Evolutionary conservation across 2,329 filamentous ascomycete genomes (phyloP).

Genomic region (Proliferodiscus dingleyae): DNA sequence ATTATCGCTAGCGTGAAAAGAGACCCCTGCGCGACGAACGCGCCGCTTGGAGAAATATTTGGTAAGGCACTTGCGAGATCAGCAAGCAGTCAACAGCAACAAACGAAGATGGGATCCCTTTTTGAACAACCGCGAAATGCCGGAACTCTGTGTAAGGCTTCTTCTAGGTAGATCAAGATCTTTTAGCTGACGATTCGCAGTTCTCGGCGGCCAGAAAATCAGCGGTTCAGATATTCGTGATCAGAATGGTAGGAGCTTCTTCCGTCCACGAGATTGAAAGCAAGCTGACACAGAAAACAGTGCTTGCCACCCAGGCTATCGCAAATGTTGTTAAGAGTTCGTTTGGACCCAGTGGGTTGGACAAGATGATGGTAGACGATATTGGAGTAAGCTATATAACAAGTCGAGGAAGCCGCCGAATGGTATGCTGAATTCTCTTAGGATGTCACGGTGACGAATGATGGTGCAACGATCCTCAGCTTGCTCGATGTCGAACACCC

Average conservation of each 20-base stretch:
- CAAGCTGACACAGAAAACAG: slow-evolving; percentile 40
- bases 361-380: slow-evolving; percentile 99
- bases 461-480: slow-evolving; percentile 93
- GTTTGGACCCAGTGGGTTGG: slow-evolving; percentile 91
- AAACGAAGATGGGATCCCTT: slow-evolving; percentile 73
- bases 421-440: slow-evolving; percentile 33
- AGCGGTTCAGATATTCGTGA: slow-evolving; percentile 94
- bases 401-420: slow-evolving; percentile 1
- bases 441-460: slow-evolving; percentile 98
- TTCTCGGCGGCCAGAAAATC: slow-evolving; percentile 96
- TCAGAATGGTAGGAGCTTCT: slow-evolving; percentile 74
- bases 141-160: slow-evolving; percentile 74
- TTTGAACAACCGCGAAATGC: slow-evolving; percentile 90
- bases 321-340: slow-evolving; percentile 99
- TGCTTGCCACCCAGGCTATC: slow-evolving; percentile 92
- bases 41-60: slow-evolving; percentile 1
- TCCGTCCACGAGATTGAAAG: slow-evolving; percentile 5
- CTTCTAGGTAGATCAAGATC: neutral
- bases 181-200: slow-evolving; percentile 37
- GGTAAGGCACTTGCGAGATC: slow-evolving; percentile 4
- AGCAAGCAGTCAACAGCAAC: slow-evolving; percentile 16
- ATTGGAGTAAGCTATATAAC: slow-evolving; percentile 65
- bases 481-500: slow-evolving; percentile 97
- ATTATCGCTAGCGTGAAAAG: neutral
- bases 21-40: neutral